Percentiles rank a stretch among this genome's conserved stretches.
phyloP scores from a whole-genome alignment of 208 protist species.

The Wallacemonas rigidus region DNA sequence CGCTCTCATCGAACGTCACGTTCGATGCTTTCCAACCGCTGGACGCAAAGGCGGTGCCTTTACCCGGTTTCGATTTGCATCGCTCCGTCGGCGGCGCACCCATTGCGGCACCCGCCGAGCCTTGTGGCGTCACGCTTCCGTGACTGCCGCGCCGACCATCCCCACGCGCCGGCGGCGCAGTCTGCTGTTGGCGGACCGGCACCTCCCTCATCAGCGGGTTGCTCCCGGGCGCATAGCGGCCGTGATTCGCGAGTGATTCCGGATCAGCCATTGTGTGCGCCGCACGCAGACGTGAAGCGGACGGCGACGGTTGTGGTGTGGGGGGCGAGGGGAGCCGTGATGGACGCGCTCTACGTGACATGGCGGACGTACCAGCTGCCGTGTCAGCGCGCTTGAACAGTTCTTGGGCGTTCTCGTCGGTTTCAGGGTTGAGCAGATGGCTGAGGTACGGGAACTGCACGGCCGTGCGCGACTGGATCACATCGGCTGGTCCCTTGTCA shows the following conservation, averaged over 20 bases:
- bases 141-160: background rate
- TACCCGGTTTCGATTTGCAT: constrained; percentile 12
- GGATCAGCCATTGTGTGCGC: constrained; percentile 13
- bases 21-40: constrained; percentile 63
- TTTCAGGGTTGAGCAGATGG: constrained; percentile 67
- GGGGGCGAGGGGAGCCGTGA: background rate
- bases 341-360: background rate
- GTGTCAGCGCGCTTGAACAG: constrained; percentile 40
- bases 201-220: constrained; percentile 70
- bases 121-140: too few species aligned
- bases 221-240: constrained; percentile 37
- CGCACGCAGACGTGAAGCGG: background rate
- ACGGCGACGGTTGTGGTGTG: background rate
- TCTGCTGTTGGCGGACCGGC: constrained; percentile 23
- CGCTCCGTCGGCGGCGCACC: background rate
- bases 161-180: too few species aligned
- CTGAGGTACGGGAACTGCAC: constrained; percentile 84
- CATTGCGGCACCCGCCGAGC: background rate
- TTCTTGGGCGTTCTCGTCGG: constrained; percentile 54
- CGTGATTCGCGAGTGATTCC: background rate
- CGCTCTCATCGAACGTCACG: constrained; percentile 57
- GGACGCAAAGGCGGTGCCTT: constrained; percentile 65
- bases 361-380: background rate
- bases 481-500: constrained; percentile 27
- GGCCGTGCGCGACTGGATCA: constrained; percentile 57